These are phyloP conservation scores for Metschnikowia lunata DNA, from an alignment of 805 yeast species.

Conservation along the genomic window DNA sequence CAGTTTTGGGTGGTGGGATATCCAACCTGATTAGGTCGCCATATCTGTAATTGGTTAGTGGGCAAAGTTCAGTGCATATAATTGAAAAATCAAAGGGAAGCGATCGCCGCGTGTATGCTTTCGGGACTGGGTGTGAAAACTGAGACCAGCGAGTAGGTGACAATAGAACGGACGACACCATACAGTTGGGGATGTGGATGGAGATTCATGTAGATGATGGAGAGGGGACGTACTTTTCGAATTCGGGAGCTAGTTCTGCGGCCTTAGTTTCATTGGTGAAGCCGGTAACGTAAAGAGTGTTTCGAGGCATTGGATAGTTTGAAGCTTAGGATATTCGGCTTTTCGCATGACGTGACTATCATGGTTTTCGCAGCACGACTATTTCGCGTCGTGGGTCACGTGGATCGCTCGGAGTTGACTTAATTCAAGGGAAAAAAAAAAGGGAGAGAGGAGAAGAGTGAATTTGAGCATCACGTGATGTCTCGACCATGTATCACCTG, in stretches of 20 bases:
- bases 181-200: no score
- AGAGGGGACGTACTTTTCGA: slow-evolving; percentile 50
- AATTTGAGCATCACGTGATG: no score
- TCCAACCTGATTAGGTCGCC: slow-evolving; percentile 58
- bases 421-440: neutral
- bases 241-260: slow-evolving; percentile 53
- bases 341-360: no score
- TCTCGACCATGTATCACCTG: no score
- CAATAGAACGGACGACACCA: no score
- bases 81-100: slow-evolving; percentile 1
- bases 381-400: no score
- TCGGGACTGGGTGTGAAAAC: no score
- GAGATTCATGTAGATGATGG: neutral
- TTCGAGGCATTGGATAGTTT: slow-evolving; percentile 33
- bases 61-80: neutral
- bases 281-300: slow-evolving; percentile 55
- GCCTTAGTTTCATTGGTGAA: slow-evolving; percentile 52
- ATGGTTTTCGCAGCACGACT: no score
- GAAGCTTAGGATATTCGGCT: neutral
- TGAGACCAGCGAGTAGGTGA: no score
- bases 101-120: neutral
- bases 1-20: slow-evolving; percentile 58
- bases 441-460: neutral
- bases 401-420: neutral
- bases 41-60: slow-evolving; percentile 31